phyloP scores from a whole-genome alignment of 129 eudicot genomes.

The Silybum marianum region DNA sequence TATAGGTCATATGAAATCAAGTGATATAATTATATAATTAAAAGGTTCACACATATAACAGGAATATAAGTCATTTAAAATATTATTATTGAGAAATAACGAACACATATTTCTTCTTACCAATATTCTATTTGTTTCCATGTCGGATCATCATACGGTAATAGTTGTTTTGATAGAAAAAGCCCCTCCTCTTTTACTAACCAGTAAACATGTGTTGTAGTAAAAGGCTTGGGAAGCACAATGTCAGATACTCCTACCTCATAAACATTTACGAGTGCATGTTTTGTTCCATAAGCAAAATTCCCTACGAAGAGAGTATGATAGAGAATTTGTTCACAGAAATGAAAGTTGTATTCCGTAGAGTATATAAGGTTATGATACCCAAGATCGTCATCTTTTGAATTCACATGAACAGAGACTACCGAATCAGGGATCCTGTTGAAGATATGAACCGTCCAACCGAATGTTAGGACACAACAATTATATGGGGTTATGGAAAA shows the following conservation, averaged over 20 bases:
- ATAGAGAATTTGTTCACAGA: not conserved
- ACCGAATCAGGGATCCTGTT: too few relatives aligned
- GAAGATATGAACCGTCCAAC: not conserved
- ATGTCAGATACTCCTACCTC: not conserved
- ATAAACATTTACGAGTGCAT: constrained; percentile 3
- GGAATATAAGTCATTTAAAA: too few relatives aligned
- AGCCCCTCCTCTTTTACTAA: constrained; percentile 9
- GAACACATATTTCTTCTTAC: too few relatives aligned
- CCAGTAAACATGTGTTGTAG: not conserved
- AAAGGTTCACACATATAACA: not conserved
- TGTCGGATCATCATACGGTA: not conserved
- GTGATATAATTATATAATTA: too few relatives aligned
- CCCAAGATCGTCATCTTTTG: too few relatives aligned
- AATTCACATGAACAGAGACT: too few relatives aligned
- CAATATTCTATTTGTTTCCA: not conserved
- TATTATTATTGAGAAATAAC: too few relatives aligned
- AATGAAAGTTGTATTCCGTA: not conserved
- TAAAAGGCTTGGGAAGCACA: not conserved
- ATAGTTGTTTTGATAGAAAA: not conserved
- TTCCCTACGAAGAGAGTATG: not conserved
- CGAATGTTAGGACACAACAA: not conserved
- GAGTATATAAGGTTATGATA: too few relatives aligned
- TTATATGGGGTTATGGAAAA: not conserved
- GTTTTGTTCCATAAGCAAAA: not conserved
- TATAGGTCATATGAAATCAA: too few relatives aligned